Evolutionary conservation across 2,329 filamentous ascomycete genomes (phyloP), one percentile per base, ranked within the genome.

Genomic region (Apiospora koreana): DNA sequence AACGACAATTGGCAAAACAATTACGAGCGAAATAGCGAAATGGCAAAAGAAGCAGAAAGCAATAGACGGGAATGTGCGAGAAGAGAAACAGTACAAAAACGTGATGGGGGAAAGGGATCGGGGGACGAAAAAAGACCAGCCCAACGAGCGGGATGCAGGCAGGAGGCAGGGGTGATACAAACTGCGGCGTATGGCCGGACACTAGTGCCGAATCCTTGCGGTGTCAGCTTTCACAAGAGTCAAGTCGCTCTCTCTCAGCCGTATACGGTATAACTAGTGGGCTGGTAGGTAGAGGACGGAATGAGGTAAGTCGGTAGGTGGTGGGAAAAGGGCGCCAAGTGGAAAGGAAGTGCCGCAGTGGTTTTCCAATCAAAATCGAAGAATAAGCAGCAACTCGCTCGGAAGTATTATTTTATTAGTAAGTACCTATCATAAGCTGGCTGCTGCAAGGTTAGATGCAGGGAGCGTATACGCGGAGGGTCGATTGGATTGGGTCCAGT

Each of bases 91-190:
- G 8, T 10, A 48, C n/a, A n/a, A 14, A n/a, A 41, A 35, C 25
- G 66, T 31, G 23, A 58, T 18, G 54, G 31, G 10, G 31, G 31
- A n/a, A 38, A 23, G 31, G 54, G 31, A 62, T 35, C 50, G 75
- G 9, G 87, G 75, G 16, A 80, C 81, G 7, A 78, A 72, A 14
- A 74, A 72, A 75, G 45, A 73, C 77, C 4, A 76, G 72, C 38
- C 38, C 38, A 41, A 41, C 38, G 38, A 41, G 8, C 6, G 72
- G 73, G 54, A 78, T 77, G 38, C 50, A 58, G 50, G 50, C 50
- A 58, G 50, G 50, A 28, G 50, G 28, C n/a, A n/a, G n/a, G n/a
- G n/a, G n/a, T n/a, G 16, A 1, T 16, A 6, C 14, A 35, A 21
- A 38, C 54, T 62, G 31, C 54, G 31, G 28, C 54, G 54, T n/a